Percentiles rank a stretch among this genome's conserved stretches.
These are phyloP conservation scores for Xylaria sp. DNA, from an alignment of 2,329 filamentous ascomycete genomes.

Conservation along the genomic window DNA sequence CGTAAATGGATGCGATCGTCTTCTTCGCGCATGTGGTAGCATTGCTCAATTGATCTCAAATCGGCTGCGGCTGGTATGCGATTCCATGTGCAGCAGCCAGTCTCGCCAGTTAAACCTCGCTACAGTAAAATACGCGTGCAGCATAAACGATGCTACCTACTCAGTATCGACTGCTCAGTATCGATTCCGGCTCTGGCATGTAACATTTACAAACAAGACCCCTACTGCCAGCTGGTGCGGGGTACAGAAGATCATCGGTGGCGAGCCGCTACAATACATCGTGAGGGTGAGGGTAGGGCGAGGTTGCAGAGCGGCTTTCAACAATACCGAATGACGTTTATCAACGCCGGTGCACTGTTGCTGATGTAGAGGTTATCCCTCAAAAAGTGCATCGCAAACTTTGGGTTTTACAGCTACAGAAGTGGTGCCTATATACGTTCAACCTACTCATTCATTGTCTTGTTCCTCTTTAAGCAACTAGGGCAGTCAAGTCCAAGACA, in stretches of 20 bases:
- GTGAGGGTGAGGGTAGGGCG: background rate
- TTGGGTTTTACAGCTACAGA: background rate
- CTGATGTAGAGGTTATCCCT: too few relatives aligned
- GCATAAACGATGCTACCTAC: background rate
- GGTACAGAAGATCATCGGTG: conserved; percentile 13
- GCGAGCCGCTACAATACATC: background rate
- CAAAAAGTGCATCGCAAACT: too few relatives aligned
- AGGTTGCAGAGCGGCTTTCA: background rate
- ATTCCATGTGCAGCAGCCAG: background rate
- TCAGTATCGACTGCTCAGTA: background rate
- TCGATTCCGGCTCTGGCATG: background rate
- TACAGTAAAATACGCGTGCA: too few relatives aligned
- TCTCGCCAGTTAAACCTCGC: too few relatives aligned
- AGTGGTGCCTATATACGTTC: background rate
- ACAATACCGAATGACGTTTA: background rate
- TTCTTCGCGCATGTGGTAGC: background rate
- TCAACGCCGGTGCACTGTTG: background rate
- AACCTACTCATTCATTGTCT: background rate
- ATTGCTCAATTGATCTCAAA: conserved; percentile 1
- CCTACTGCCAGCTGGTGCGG: conserved; percentile 9
- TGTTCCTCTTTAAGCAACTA: background rate
- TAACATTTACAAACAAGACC: background rate
- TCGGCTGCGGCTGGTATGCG: background rate
- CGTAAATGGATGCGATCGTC: background rate
- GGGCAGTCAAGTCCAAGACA: background rate